These are phyloP conservation scores for Umbilicaria muhlenbergii DNA, from an alignment of 495 filamentous ascomycete genomes.

Conservation along the genomic window DNA sequence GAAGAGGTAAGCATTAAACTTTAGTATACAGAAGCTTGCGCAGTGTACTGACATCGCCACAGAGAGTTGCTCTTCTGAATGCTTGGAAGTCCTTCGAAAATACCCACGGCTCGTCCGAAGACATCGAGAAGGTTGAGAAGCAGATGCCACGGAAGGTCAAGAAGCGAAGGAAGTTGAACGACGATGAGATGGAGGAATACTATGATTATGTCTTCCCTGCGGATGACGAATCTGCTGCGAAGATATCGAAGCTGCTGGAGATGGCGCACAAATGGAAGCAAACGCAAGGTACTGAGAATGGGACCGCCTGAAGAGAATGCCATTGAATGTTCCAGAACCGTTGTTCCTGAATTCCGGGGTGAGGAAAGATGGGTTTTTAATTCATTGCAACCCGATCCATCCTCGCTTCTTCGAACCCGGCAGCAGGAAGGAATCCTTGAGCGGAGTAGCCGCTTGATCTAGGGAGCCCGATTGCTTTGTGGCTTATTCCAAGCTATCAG, in stretches of 20 bases:
- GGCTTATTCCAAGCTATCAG: too few relatives aligned
- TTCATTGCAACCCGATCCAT: too few relatives aligned
- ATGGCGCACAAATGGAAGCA: slow-evolving; percentile 87
- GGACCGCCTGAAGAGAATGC: background rate
- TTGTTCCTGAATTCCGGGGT: too few relatives aligned
- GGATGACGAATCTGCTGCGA: slow-evolving; percentile 77
- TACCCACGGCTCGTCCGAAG: slow-evolving; percentile 60
- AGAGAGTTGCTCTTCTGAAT: slow-evolving; percentile 73
- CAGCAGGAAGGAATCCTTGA: too few relatives aligned
- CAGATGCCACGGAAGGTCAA: slow-evolving; percentile 92
- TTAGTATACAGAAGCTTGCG: background rate
- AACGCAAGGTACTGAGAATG: slow-evolving; percentile 21
- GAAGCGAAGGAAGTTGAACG: slow-evolving; percentile 85
- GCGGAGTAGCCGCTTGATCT: too few relatives aligned
- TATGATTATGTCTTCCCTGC: slow-evolving; percentile 95
- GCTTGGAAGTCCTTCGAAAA: slow-evolving; percentile 86
- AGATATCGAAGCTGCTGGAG: slow-evolving; percentile 66
- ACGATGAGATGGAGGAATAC: slow-evolving; percentile 94
- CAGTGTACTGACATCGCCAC: slow-evolving; percentile 17
- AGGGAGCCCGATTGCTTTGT: too few relatives aligned
- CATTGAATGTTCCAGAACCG: too few relatives aligned
- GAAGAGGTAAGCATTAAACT: slow-evolving; percentile 47
- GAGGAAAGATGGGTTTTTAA: too few relatives aligned
- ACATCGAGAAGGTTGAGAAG: slow-evolving; percentile 70
- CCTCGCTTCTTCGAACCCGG: too few relatives aligned